These are phyloP conservation scores for Aspergillus phoenicis DNA, from an alignment of 2,329 filamentous ascomycete species.

Conservation along the genomic window DNA sequence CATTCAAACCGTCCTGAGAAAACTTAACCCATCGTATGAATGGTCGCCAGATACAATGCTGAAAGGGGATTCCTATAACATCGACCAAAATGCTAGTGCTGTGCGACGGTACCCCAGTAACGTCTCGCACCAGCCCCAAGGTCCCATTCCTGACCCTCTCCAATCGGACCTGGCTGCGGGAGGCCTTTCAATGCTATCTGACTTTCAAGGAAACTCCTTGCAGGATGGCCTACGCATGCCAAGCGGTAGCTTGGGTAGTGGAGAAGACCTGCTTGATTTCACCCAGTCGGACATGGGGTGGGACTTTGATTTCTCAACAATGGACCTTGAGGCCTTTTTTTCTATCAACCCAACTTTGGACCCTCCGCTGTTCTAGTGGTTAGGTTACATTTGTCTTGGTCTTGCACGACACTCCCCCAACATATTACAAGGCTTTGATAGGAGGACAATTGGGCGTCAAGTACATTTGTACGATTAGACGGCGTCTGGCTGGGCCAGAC, in stretches of 20 bases:
- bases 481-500: neutral
- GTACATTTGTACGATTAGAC: neutral
- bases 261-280: conserved; percentile 39
- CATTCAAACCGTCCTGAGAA: conserved; percentile 37
- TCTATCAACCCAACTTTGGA: conserved; percentile 35
- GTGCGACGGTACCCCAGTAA: neutral
- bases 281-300: conserved; percentile 43
- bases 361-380: conserved; percentile 10
- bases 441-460: neutral
- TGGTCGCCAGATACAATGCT: conserved; percentile 20
- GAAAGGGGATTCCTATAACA: neutral
- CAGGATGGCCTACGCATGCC: conserved; percentile 26
- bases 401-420: neutral
- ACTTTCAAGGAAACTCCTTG: conserved; percentile 28
- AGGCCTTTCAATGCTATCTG: conserved; percentile 17
- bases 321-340: conserved; percentile 44
- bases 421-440: no score
- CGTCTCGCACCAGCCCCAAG: neutral
- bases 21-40: conserved; percentile 35
- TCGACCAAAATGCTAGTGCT: neutral
- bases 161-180: neutral
- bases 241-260: conserved; percentile 28
- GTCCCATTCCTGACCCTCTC: neutral
- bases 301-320: conserved; percentile 45
- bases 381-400: neutral